A percentile compares a stretch with the other conserved stretches of the same genome.
These are phyloP conservation scores for Talaromyces funiculosus DNA, from an alignment of 2,329 filamentous ascomycete genomes.

Conservation along the genomic window DNA sequence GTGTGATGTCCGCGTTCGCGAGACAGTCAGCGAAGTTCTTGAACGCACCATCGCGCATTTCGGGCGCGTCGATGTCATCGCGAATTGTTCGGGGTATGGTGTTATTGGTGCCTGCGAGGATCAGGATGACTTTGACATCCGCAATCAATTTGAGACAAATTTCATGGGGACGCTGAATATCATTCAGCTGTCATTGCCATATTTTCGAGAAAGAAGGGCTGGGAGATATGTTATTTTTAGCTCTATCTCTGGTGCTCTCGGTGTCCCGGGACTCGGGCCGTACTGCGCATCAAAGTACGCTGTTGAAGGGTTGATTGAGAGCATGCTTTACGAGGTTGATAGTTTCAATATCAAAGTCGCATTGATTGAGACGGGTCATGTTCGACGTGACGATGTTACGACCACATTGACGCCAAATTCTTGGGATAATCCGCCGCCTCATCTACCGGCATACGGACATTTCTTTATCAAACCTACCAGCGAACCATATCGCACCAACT, in stretches of 20 bases:
- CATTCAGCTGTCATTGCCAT: slow-evolving; percentile 78
- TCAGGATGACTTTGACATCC: slow-evolving; percentile 89
- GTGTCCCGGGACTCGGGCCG: slow-evolving; percentile 84
- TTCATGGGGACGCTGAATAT: slow-evolving; percentile 95
- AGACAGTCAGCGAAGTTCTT: slow-evolving; percentile 69
- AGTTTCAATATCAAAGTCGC: slow-evolving; percentile 89
- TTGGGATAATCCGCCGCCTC: slow-evolving; percentile 32
- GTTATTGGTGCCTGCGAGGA: slow-evolving; percentile 95
- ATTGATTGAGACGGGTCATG: slow-evolving; percentile 83
- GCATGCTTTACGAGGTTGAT: slow-evolving; percentile 93
- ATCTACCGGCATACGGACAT: slow-evolving; percentile 78
- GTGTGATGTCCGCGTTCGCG: slow-evolving; percentile 80
- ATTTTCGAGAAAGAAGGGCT: slow-evolving; percentile 69
- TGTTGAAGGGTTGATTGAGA: slow-evolving; percentile 90
- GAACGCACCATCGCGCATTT: slow-evolving; percentile 67
- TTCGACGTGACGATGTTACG: slow-evolving; percentile 68
- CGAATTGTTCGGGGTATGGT: slow-evolving; percentile 90
- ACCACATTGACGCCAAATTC: slow-evolving; percentile 26
- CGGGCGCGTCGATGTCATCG: slow-evolving; percentile 79
- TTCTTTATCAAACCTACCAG: slow-evolving; percentile 84
- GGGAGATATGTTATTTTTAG: slow-evolving; percentile 94
- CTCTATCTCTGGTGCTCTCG: slow-evolving; percentile 84
- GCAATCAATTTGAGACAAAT: slow-evolving; percentile 96
- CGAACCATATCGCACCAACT: slow-evolving; percentile 70
- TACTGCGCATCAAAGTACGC: slow-evolving; percentile 98